Evolutionary conservation across 768 basidiomycete genomes (phyloP).

Genomic region (Hericium coralloides): DNA sequence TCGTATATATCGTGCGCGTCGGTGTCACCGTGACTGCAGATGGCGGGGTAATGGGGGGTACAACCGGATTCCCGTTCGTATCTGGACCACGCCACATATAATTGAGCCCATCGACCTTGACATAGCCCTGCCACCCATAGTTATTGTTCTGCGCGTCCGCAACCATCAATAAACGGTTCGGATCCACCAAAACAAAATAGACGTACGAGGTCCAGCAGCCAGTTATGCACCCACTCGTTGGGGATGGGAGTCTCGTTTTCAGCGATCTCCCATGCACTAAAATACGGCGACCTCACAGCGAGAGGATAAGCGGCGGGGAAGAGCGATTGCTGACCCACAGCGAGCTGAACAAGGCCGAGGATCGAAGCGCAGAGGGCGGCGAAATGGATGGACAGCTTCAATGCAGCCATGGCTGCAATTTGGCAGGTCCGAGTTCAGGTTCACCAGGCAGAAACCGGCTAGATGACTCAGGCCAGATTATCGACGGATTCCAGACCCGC

Average conservation of each 20-base stretch:
- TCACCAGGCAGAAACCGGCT: background rate
- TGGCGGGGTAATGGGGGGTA: background rate
- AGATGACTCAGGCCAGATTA: background rate
- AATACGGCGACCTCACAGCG: conserved; percentile 19
- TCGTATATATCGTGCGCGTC: background rate
- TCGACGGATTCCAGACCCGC: too few relatives aligned
- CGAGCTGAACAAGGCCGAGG: background rate
- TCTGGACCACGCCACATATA: background rate
- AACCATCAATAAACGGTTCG: background rate
- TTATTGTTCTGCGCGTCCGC: background rate
- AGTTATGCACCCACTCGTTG: conserved; percentile 13
- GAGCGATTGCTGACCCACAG: conserved; percentile 3
- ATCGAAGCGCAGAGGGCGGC: background rate
- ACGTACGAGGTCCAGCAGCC: background rate
- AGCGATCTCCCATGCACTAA: conserved; percentile 14
- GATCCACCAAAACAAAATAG: background rate
- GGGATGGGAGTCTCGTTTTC: conserved; percentile 1
- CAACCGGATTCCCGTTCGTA: background rate
- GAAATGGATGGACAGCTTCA: background rate
- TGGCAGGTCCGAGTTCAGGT: background rate
- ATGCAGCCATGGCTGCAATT: too few relatives aligned
- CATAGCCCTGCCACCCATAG: background rate
- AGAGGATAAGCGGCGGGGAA: conserved; percentile 18
- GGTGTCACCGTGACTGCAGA: background rate
- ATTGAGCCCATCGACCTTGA: background rate